Base-by-base conservation (phyloP, 2,329 filamentous ascomycete genomes). In the Mycosphaerella arachidis region DNA sequence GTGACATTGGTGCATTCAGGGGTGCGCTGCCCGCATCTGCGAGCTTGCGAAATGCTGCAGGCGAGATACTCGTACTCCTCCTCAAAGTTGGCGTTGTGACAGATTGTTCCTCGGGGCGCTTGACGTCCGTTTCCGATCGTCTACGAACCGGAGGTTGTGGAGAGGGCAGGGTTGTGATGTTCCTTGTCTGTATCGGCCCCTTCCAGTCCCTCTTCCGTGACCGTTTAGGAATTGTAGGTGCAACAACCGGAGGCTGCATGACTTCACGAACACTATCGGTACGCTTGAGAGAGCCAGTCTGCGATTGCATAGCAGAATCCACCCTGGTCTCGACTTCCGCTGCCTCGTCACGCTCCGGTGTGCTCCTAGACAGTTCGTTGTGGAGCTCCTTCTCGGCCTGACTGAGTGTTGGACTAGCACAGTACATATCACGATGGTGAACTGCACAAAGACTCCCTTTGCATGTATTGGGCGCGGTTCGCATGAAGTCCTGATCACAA, bases 401-500 rank as follows among this genome's bases (percentile, higher is more conserved):
- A 60, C 77, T 80, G 52, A 79, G 68, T 0, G 78, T 79, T n/a
- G 78, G 78, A 58, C 76, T 81, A 18, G 56, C 43, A 16, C 48
- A 40, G 50, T 51, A 16, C 29, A 37, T 29, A 13, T 29, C 45
- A 13, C 40, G 29, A 30, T 40, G 24, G 31, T 45, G 37, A n/a
- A 48, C 40, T 48, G 18, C 35, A 30, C 29, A 33, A 24, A 48
- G 29, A 18, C 9, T 56, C 16, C 40, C 37, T 7, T 29, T 33
- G 52, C 18, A 55, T 2, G 40, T 27, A 27, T 59, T 51, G 45
- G 58, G 61, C 24, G 61, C 54, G n/a, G 61, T 61, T 20, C 58
- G 63, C 48, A 62, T 65, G 55, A 70, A 68, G 7, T 64, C 59
- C 24, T 61, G 55, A 53, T 69, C 67, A 50, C 65, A 62, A 10